Percentiles rank a stretch among this genome's conserved stretches.
These are phyloP conservation scores for Oryza glumipatula DNA, from an alignment of 176 grass and related monocot species.

Conservation along the genomic window DNA sequence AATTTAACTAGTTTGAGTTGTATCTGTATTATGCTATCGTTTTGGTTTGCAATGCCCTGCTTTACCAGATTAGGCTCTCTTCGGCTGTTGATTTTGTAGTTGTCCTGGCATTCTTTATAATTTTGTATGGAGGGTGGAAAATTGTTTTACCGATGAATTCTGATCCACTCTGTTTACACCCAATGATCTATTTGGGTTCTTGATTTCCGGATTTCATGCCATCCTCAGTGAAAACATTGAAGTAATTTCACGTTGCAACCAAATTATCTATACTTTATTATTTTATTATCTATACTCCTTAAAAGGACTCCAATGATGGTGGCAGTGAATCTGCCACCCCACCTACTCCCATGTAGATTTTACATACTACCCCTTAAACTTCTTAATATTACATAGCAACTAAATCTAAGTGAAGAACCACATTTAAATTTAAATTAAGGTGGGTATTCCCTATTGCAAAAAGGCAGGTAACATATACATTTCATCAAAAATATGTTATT, in stretches of 20 bases:
- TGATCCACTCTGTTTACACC: neutral
- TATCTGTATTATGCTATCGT: conserved; percentile 12
- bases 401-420: no score
- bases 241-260: neutral
- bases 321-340: no score
- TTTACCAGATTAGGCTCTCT: neutral
- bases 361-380: no score
- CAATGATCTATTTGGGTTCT: neutral
- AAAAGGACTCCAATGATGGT: no score
- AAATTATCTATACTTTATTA: neutral
- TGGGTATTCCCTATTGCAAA: no score
- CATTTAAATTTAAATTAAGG: no score
- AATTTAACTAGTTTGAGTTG: conserved; percentile 13
- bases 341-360: no score
- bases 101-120: neutral
- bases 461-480: no score
- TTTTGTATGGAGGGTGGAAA: neutral
- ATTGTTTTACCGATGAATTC: conserved; percentile 1
- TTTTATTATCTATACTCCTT: no score
- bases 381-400: no score
- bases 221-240: neutral
- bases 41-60: conserved; percentile 23
- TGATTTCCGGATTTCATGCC: neutral
- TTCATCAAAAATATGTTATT: no score
- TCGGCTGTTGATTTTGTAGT: conserved; percentile 6